phyloP scores from a whole-genome alignment of 495 filamentous ascomycete genomes.

The Massariosphaeria phaeospora region DNA sequence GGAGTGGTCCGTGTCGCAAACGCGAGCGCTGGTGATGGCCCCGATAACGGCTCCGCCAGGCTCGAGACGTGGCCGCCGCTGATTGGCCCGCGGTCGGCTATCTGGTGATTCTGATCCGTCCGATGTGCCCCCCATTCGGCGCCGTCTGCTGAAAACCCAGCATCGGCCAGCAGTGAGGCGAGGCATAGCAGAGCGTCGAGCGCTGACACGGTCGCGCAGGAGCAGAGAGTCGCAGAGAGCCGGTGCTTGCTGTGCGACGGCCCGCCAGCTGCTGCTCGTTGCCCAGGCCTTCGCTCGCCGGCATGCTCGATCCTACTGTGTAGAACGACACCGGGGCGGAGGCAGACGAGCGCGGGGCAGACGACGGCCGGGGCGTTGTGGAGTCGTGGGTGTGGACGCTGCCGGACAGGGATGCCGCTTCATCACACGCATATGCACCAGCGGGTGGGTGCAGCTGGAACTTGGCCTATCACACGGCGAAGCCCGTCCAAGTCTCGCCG shows the following conservation, averaged over 20 bases:
- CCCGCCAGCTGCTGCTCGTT: background rate
- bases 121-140: constrained; percentile 13
- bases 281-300: background rate
- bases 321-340: no score
- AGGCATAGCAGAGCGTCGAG: constrained; percentile 3
- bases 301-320: constrained; percentile 3
- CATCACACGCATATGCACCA: constrained; percentile 36
- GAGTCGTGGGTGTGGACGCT: constrained; percentile 8
- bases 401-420: constrained; percentile 19
- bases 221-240: no score
- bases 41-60: constrained; percentile 33
- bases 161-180: no score
- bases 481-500: constrained; percentile 9
- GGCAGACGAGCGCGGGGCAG: background rate
- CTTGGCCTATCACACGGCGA: constrained; percentile 25
- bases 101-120: constrained; percentile 31
- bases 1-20: constrained; percentile 32
- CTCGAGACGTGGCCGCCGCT: constrained; percentile 28
- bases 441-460: constrained; percentile 32
- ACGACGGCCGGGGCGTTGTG: background rate
- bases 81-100: constrained; percentile 23
- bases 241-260: constrained; percentile 23
- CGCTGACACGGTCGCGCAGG: no score
- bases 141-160: constrained; percentile 3
- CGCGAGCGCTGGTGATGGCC: constrained; percentile 27